phyloP scores from a whole-genome alignment of 306 rosid genomes.

The Arachis stenosperma region DNA sequence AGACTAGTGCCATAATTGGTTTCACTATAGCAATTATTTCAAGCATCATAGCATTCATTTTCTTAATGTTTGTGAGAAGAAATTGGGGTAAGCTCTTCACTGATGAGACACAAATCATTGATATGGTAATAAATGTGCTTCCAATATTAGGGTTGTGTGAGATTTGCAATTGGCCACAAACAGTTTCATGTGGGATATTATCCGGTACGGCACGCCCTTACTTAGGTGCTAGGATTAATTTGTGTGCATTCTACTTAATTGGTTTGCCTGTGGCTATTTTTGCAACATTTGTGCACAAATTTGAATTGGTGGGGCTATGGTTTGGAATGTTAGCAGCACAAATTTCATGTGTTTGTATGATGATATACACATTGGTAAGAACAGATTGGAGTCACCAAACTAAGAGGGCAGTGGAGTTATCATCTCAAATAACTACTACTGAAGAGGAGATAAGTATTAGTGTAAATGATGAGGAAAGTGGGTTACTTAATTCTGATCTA shows the following conservation, averaged over 20 bases:
- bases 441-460: constrained; percentile 25
- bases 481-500: constrained; percentile 45
- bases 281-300: constrained; percentile 48
- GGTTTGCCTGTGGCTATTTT: constrained; percentile 76
- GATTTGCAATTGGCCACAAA: constrained; percentile 77
- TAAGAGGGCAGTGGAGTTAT: constrained; percentile 62
- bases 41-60: constrained; percentile 54
- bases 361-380: constrained; percentile 57
- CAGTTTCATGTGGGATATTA: constrained; percentile 80
- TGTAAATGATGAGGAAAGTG: constrained; percentile 58
- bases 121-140: constrained; percentile 54
- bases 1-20: constrained; percentile 67
- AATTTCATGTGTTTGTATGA: constrained; percentile 68
- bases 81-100: constrained; percentile 73
- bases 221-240: constrained; percentile 77
- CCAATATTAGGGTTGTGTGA: constrained; percentile 87
- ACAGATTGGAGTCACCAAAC: constrained; percentile 85
- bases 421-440: constrained; percentile 36
- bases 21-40: constrained; percentile 49
- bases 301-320: constrained; percentile 83
- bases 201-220: constrained; percentile 79
- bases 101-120: constrained; percentile 66
- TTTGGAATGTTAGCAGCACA: constrained; percentile 83
- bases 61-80: constrained; percentile 46
- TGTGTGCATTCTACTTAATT: constrained; percentile 76